Evolutionary conservation across 768 basidiomycete species (phyloP).

Genomic region (Nidula microcarpa): DNA sequence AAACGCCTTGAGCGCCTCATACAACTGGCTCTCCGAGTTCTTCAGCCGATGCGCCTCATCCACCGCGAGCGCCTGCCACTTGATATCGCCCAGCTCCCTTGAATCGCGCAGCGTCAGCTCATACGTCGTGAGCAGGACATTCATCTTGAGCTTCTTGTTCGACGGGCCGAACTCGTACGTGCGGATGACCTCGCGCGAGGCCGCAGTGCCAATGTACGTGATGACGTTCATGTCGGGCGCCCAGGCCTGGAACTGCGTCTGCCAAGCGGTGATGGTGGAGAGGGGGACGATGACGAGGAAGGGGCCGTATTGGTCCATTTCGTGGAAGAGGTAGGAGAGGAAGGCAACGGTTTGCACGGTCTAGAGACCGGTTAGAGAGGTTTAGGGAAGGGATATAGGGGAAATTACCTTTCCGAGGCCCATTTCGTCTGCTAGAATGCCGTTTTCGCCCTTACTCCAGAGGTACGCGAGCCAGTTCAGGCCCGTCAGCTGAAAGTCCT

Average conservation of each 20-base stretch:
- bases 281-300: constrained; percentile 97
- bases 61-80: constrained; percentile 95
- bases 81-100: constrained; percentile 86
- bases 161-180: constrained; percentile 87
- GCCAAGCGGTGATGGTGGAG: constrained; percentile 98
- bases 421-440: constrained; percentile 99
- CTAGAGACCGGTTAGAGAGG: constrained; percentile 26
- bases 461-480: constrained; percentile 98
- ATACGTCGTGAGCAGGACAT: constrained; percentile 95
- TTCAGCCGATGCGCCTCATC: constrained; percentile 99
- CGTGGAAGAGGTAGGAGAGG: constrained; percentile 92
- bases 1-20: constrained; percentile 90
- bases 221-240: constrained; percentile 96
- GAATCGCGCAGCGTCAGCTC: constrained; percentile 91
- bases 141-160: constrained; percentile 93
- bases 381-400: constrained; percentile 8
- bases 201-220: constrained; percentile 89
- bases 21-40: constrained; percentile 96
- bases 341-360: constrained; percentile 96
- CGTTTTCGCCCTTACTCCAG: constrained; percentile 94
- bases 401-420: constrained; percentile 85
- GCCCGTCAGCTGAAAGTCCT: constrained; percentile 98
- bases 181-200: constrained; percentile 88
- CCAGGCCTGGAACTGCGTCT: constrained; percentile 91
- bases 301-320: constrained; percentile 90